Evolutionary conservation across 2,329 filamentous ascomycete genomes (phyloP).

Genomic region (Diaporthe sp.): DNA sequence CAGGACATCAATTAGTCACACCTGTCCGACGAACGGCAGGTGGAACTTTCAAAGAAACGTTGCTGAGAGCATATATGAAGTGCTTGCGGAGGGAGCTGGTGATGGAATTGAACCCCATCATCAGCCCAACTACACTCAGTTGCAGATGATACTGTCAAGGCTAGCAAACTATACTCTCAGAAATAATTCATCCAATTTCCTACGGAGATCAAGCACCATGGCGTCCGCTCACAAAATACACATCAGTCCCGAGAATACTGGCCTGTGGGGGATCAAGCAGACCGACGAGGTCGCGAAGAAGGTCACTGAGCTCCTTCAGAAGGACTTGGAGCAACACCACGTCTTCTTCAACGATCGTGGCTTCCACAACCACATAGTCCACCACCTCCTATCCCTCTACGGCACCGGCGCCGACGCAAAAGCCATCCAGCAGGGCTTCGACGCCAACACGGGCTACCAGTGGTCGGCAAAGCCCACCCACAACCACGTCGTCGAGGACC

Average conservation of each 20-base stretch:
- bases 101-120: neutral
- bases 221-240: constrained; percentile 62
- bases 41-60: neutral
- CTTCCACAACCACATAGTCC: constrained; percentile 86
- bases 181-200: neutral
- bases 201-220: constrained; percentile 49
- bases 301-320: constrained; percentile 77
- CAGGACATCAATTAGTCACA: neutral
- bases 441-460: constrained; percentile 77
- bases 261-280: constrained; percentile 60
- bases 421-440: constrained; percentile 73
- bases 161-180: neutral
- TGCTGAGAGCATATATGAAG: constrained; percentile 13
- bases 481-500: constrained; percentile 62
- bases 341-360: constrained; percentile 82
- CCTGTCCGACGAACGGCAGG: neutral
- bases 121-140: neutral
- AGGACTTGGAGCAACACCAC: constrained; percentile 80
- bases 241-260: constrained; percentile 62
- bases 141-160: constrained; percentile 24
- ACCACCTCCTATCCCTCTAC: constrained; percentile 82
- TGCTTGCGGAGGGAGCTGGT: neutral
- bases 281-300: constrained; percentile 71
- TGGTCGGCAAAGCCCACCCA: constrained; percentile 62
- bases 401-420: constrained; percentile 76